Evolutionary conservation across 2,329 filamentous ascomycete genomes (phyloP), one percentile per base, ranked within the genome.

Genomic region (Penicillium sp.): DNA sequence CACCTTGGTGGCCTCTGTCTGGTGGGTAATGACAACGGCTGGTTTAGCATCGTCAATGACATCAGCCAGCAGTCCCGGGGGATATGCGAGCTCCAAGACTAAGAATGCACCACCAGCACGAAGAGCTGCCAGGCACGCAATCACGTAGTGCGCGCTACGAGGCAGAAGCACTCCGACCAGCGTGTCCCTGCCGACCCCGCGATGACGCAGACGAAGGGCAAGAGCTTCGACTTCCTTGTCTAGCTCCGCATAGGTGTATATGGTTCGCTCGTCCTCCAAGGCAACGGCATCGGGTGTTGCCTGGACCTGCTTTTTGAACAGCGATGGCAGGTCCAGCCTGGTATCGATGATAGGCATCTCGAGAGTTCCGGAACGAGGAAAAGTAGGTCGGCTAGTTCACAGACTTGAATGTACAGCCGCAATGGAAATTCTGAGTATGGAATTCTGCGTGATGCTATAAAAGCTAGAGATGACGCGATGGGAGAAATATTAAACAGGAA

Each of bases 31-130:
- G 3, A 91, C 77, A 20, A 89, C 85, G 7, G 77, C 78, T 2
- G 88, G 88, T 25, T 78, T 79, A 9, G 87, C 85, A 73, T 92
- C 88, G 27, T 87, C 83, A 44, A 91, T 79, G 44, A 91, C 87
- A 68, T 90, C 87, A 44, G 85, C 80, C 53, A 92, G 74, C 42
- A 91, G 75, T 48, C 82, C 83, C 0, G 85, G 81, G 12, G 88
- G 88, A 56, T 91, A 91, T 3, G 88, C 88, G 42, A 89, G 76
- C 70, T 92, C 88, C 3, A 92, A 80, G 2, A 91, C 87, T 4
- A 92, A 76, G 64, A 90, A 92, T 1, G 88, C 88, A 46, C 88
- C 88, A 44, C 87, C 88, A 2, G 88, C 87, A 51, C 86, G 82
- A 33, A 91, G 78, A n/a, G 86, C 82, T 24, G 88, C 88, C 45